Evolutionary conservation across 164 flowering plant species (phyloP).

Genomic region (Aristolochia contorta): DNA sequence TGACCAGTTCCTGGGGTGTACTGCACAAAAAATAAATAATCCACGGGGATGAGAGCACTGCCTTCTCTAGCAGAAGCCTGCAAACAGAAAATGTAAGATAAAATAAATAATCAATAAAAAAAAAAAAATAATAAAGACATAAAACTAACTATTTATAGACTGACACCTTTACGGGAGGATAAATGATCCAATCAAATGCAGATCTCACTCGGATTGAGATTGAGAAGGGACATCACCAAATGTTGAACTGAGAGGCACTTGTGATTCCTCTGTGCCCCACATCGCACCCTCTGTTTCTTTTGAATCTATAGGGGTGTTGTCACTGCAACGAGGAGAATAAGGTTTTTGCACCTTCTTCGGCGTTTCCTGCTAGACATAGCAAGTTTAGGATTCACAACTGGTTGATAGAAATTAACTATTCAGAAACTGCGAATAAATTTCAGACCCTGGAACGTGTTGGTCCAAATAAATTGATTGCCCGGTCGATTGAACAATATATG

Average conservation of each 20-base stretch:
- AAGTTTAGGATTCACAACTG: no score
- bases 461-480: constrained; percentile 65
- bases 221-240: constrained; percentile 35
- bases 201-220: constrained; percentile 3
- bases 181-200: no score
- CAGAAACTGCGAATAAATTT: not conserved
- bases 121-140: no score
- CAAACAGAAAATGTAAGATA: no score
- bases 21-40: no score
- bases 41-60: no score
- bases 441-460: constrained; percentile 63
- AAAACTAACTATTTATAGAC: no score
- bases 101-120: no score
- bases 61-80: no score
- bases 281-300: constrained; percentile 25
- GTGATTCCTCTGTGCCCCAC: constrained; percentile 53
- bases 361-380: constrained; percentile 32
- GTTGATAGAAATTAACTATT: no score
- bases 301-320: constrained; percentile 10
- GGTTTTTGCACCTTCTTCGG: constrained; percentile 63
- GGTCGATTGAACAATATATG: constrained; percentile 66
- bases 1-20: no score
- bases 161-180: no score
- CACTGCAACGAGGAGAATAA: constrained; percentile 57
- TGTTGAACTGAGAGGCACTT: constrained; percentile 44